These are phyloP conservation scores for Paraurostyla sp. DNA, from an alignment of 73 alveolate species.

Conservation along the genomic window DNA sequence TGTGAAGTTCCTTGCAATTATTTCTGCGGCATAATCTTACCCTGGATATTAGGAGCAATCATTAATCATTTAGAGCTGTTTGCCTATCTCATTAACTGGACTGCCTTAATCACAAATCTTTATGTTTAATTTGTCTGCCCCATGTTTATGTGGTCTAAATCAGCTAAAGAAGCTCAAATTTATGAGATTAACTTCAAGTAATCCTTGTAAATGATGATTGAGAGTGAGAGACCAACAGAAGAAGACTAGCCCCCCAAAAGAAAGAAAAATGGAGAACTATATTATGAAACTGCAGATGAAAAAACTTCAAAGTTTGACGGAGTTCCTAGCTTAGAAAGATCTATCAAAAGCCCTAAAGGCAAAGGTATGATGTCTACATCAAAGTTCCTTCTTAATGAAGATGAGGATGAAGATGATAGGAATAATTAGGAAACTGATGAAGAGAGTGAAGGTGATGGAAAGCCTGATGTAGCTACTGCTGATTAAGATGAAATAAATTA, in stretches of 20 bases:
- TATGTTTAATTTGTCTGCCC: constrained; percentile 38
- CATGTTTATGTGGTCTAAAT: constrained; percentile 40
- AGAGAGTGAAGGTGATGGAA: not conserved
- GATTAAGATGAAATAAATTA: too few relatives aligned
- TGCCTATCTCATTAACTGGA: constrained; percentile 41
- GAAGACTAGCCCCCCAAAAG: too few relatives aligned
- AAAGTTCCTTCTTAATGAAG: constrained; percentile 47
- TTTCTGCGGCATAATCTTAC: constrained; percentile 21
- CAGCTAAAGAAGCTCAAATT: constrained; percentile 15
- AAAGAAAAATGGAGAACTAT: too few relatives aligned
- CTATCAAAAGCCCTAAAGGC: constrained; percentile 29
- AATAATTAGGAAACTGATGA: not conserved
- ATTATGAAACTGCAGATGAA: too few relatives aligned
- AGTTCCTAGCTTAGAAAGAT: constrained; percentile 17
- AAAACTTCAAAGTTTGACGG: too few relatives aligned
- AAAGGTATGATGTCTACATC: constrained; percentile 15
- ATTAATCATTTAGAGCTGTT: constrained; percentile 1
- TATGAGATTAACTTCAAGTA: constrained; percentile 26
- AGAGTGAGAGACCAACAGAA: not conserved
- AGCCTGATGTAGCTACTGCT: constrained; percentile 1
- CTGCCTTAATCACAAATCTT: constrained; percentile 4
- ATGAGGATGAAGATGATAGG: not conserved
- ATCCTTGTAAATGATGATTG: constrained; percentile 16
- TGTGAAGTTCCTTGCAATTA: constrained; percentile 52
- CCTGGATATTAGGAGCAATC: constrained; percentile 36